These are phyloP conservation scores for Eucommia ulmoides DNA, from an alignment of 257 asterid genomes.

Conservation along the genomic window DNA sequence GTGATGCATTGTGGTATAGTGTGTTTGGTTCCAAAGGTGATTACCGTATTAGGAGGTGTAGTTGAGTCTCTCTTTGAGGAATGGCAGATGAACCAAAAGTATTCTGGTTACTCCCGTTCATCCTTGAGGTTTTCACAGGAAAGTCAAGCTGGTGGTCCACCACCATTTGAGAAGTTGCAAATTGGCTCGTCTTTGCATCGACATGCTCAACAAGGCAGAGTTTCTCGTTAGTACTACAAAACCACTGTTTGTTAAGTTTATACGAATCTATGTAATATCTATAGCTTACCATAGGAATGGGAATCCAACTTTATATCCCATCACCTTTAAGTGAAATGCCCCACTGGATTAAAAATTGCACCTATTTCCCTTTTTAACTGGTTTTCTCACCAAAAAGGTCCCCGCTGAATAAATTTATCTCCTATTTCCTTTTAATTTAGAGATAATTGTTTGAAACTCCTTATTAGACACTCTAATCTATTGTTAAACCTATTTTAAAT, in stretches of 20 bases:
- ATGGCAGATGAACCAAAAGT: conserved; percentile 76
- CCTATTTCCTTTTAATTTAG: too few species aligned
- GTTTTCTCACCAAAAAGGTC: too few species aligned
- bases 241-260: background rate
- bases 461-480: too few species aligned
- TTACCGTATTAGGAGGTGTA: conserved; percentile 55
- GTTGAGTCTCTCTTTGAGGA: conserved; percentile 81
- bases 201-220: conserved; percentile 15
- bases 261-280: background rate
- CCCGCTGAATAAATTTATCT: too few species aligned
- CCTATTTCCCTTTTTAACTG: too few species aligned
- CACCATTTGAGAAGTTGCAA: conserved; percentile 74
- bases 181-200: conserved; percentile 26
- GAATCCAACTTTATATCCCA: background rate
- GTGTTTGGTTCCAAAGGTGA: conserved; percentile 44
- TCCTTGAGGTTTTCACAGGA: conserved; percentile 35
- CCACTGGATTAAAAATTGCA: too few species aligned
- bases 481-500: too few species aligned
- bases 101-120: conserved; percentile 47
- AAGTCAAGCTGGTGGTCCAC: conserved; percentile 45
- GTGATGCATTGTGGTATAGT: conserved; percentile 43
- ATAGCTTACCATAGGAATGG: background rate
- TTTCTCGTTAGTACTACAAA: conserved; percentile 13
- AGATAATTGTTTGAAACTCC: too few species aligned
- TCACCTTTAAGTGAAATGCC: background rate